These are phyloP conservation scores for Asclepias syriaca DNA, from an alignment of 257 asterid species.

Conservation along the genomic window DNA sequence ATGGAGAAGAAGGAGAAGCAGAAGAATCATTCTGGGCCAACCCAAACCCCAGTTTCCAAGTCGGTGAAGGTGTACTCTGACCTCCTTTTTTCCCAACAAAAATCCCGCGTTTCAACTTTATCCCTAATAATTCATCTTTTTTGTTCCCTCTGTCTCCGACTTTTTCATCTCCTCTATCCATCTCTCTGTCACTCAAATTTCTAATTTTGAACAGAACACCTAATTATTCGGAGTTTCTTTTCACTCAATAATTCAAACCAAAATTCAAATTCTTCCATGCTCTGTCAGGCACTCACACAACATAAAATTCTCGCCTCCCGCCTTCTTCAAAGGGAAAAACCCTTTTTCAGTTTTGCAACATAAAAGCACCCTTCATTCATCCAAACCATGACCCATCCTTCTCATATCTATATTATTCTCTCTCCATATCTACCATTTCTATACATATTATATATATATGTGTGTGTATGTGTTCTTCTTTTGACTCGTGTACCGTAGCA, in stretches of 20 bases:
- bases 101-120: conserved; percentile 59
- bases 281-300: conserved; percentile 6
- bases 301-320: background rate
- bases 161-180: conserved; percentile 31
- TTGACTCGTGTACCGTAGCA: background rate
- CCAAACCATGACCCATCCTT: background rate
- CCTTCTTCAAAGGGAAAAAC: background rate
- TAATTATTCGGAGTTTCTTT: conserved; percentile 15
- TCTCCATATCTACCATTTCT: conserved; percentile 15
- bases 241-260: conserved; percentile 8
- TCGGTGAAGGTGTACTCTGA: conserved; percentile 64
- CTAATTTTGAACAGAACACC: conserved; percentile 16
- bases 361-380: too few species aligned
- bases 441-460: too few species aligned
- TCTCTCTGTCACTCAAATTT: conserved; percentile 20
- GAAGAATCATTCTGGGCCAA: conserved; percentile 43
- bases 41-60: conserved; percentile 71
- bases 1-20: conserved; percentile 19
- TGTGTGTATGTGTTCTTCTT: too few species aligned
- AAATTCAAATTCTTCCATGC: conserved; percentile 15
- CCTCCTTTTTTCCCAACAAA: conserved; percentile 64
- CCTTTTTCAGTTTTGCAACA: background rate
- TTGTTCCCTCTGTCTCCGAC: conserved; percentile 31
- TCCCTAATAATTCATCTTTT: conserved; percentile 32
- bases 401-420: conserved; percentile 4